Conservation (phyloP, 192 early-diverging fungal genomes). For the Coemansia pectinata region DNA sequence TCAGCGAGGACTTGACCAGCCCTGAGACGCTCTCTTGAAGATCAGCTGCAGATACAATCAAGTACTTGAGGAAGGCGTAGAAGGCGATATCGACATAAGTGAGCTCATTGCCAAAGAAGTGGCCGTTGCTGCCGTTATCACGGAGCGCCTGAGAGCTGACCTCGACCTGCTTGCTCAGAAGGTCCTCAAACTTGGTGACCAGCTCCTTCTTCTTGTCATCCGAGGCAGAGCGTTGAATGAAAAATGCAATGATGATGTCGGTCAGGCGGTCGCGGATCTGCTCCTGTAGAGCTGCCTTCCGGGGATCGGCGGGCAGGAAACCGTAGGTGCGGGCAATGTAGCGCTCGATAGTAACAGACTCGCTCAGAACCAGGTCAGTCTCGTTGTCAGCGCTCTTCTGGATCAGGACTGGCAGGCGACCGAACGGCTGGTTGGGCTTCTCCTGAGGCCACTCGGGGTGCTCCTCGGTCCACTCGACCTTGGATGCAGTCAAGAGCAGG, state of each 20-base stretch:
- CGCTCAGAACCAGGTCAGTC: slow-evolving; percentile 30
- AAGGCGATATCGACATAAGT: slow-evolving; percentile 42
- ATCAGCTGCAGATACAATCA: neutral
- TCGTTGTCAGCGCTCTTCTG: slow-evolving; percentile 33
- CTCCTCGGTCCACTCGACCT: slow-evolving; percentile 45
- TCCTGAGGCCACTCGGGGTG: slow-evolving; percentile 51
- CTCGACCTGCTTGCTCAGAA: slow-evolving; percentile 24
- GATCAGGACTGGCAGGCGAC: slow-evolving; percentile 53
- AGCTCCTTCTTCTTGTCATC: slow-evolving; percentile 12
- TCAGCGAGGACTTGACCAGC: neutral
- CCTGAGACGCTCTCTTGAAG: neutral
- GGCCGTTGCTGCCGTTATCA: slow-evolving; percentile 57
- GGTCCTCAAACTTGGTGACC: slow-evolving; percentile 8
- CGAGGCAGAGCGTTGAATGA: neutral
- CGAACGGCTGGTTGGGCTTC: slow-evolving; percentile 53
- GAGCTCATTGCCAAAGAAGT: slow-evolving; percentile 42
- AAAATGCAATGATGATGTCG: slow-evolving; percentile 1
- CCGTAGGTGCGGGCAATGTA: slow-evolving; percentile 55
- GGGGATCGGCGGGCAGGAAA: slow-evolving; percentile 30
- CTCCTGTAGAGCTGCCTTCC: slow-evolving; percentile 37
- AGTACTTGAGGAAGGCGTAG: slow-evolving; percentile 20
- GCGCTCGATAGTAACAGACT: slow-evolving; percentile 55
- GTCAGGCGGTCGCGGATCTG: slow-evolving; percentile 20
- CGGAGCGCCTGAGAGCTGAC: slow-evolving; percentile 34
- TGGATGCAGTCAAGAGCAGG: slow-evolving; percentile 41